These are phyloP conservation scores for Niveomyces coronatus DNA, from an alignment of 2,329 filamentous ascomycete genomes.

Conservation along the genomic window DNA sequence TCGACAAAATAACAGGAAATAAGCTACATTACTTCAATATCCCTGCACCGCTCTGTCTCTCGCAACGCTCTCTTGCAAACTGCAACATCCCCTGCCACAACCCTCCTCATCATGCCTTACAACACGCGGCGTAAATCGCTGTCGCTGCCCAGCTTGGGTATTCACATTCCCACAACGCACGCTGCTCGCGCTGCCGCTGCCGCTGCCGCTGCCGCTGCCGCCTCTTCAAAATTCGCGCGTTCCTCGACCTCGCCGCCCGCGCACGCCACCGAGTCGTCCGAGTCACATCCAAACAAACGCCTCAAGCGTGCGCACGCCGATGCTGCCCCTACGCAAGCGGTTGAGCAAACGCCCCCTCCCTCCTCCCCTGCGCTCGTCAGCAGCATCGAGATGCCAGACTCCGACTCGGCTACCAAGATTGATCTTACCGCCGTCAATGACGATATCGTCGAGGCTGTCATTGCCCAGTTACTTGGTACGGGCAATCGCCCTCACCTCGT, in stretches of 20 bases:
- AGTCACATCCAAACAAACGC: slow-evolving; percentile 48
- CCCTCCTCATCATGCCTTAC: slow-evolving; percentile 60
- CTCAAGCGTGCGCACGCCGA: slow-evolving; percentile 67
- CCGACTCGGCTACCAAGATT: slow-evolving; percentile 18
- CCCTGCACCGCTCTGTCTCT: no score
- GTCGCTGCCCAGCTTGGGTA: slow-evolving; percentile 84
- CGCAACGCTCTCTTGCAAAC: slow-evolving; percentile 1
- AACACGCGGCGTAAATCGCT: slow-evolving; percentile 95
- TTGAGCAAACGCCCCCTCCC: slow-evolving; percentile 60
- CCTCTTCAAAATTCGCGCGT: no score
- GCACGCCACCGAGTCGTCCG: slow-evolving; percentile 19
- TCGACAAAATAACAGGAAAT: slow-evolving; percentile 10
- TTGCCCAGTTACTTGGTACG: slow-evolving; percentile 78
- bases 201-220: slow-evolving; percentile 23
- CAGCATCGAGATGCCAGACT: slow-evolving; percentile 19
- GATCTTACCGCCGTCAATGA: slow-evolving; percentile 82
- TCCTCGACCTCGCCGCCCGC: slow-evolving; percentile 9
- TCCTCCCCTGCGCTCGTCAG: slow-evolving; percentile 26
- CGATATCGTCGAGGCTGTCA: slow-evolving; percentile 86
- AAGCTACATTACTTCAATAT: no score
- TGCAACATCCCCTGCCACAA: background rate
- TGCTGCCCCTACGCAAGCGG: slow-evolving; percentile 49
- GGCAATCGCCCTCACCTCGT: slow-evolving; percentile 89
- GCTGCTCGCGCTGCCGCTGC: slow-evolving; percentile 46
- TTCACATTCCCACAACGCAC: slow-evolving; percentile 66